Base-by-base conservation (phyloP, 805 yeast species). In the Scheffersomyces coipomensis region DNA sequence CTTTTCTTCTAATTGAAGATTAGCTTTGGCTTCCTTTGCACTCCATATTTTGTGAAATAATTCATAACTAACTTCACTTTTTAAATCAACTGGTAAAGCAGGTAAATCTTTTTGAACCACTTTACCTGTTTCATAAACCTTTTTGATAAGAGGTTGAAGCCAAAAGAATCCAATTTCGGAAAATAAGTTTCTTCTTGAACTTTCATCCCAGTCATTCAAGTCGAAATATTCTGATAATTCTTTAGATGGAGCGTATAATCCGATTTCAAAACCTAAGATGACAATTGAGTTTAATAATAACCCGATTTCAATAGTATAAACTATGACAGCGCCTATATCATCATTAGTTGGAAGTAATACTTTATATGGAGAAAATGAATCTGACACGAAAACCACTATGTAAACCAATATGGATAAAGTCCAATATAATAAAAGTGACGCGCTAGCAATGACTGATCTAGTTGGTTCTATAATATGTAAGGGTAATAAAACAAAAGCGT, bases 91-190 rank as follows among this genome's bases (percentile, higher is more conserved):
- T 2, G 44, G 45, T 42, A 38, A 50, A 13, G 76, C 73, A 10
- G 96, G 96, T 36, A 91, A 72, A 58, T 89, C 96, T 2, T 69
- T 65, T 9, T 48, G 45, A 19, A 40, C 43, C 15, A 60, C 56
- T 15, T 51, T 51, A n/a, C 45, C 51, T 7, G 57, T 51, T 15
- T 38, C 35, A 44, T 59, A 50, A 35, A 61, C 54, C 21, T 49
- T 40, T 23, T 45, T 37, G 29, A 65, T 55, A 19, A 55, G 42
- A 2, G 63, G 62, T 27, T 55, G 52, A 24, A 62, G 44, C 58
- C 60, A 65, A 18, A 43, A 37, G 39, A 61, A 62, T 12, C 64
- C 47, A 30, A 56, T 38, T 15, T 41, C 35, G 6, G 53, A 40
- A 29, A 55, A 51, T 32, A 63, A 29, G 44, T 58, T 56, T 26